Base-by-base conservation (phyloP, 2,329 filamentous ascomycete species). In the Ophiocordyceps sinensis region DNA sequence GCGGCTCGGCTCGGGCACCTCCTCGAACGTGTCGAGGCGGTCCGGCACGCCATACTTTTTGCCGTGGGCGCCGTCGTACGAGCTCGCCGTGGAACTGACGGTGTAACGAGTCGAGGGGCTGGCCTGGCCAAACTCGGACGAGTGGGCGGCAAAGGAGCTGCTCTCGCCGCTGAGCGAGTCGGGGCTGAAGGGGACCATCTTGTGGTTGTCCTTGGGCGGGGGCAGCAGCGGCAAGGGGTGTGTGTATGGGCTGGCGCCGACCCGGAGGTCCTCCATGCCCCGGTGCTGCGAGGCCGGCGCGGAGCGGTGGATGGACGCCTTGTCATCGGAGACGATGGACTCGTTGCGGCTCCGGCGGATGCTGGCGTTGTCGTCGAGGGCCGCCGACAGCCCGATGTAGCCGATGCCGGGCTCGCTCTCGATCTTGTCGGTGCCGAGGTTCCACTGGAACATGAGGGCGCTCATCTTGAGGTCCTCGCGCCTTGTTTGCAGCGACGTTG, bases 371-470 rank as follows among this genome's bases (percentile, higher is more conserved):
- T 52, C 53, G 36, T 79, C 73, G 11, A 83, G 66, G 3, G 78
- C 78, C 10, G 78, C 77, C 1, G 75, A 72, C 8, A 84, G 66
- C 5, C 77, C 77, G 2, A 77, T 77, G 51, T 80, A 84, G 36
- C 79, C 79, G 37, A 81, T 79, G 15, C 77, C 76, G 35, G 75
- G 67, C 12, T 75, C 68, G 14, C 70, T 69, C 47, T 80, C 75
- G 14, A 73, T 70, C 52, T 70, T 73, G 17, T 67, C 65, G 28
- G 67, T 67, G 9, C 75, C 76, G 4, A 82, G 62, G 17, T 71
- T 75, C 76, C 77, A 82, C 48, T 79, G 71, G 55, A 82, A 76
- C 49, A 79, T 70, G 36, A 77, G 64, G 8, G 75, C 71, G 51
- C 75, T 79, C 65, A 81, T 76, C 49, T 70, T 71, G 38, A 83